Evolutionary conservation across 352 stramenopile genomes (phyloP), one percentile per base, ranked within the genome.

Genomic region (Nothophytophthora sp.): DNA sequence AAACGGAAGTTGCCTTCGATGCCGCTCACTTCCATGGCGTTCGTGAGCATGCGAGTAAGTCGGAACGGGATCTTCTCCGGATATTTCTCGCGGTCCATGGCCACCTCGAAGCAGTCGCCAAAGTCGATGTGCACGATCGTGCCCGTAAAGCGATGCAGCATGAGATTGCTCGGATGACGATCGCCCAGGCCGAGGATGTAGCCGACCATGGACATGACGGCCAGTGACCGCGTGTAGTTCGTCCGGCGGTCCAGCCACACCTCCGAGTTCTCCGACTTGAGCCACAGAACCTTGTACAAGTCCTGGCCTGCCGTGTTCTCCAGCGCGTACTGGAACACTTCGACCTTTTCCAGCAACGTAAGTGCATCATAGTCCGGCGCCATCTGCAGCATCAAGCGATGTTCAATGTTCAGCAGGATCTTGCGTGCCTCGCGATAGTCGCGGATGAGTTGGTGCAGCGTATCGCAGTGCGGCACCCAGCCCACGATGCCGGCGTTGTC

Each of bases 161-260:
- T 99, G 13, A 99, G 72, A 68, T 99, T 99, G 11, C 86, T 98
- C n/a, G 97, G 96, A 75, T 99, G 98, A 8, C 98, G 81, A 81
- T 99, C 98, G 4, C 97, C 98, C 20, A 99, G 86, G 6, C 98
- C 98, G 48, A 99, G 72, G 49, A 99, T 99, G 65, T 99, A 99
- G 13, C 80, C 80, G 2, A 90, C 98, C 90, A 99, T 99, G 28
- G 88, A 98, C 96, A 99, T 99, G 7, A 99, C 96, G 2, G 98
- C 97, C 29, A 99, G 72, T 25, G 93, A 97, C 1, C 96, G 80
- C 28, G 97, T 99, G 66, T 98, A 99, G 61, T 98, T 98, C 19
- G 96, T 99, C 13, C 98, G 79, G 19, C 96, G 87, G 37, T 99
- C 96, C 1, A 99, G 76, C 98, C 98, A 99, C 52, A 98, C 88